Evolutionary conservation across 2,329 filamentous ascomycete genomes (phyloP), one percentile per base, ranked within the genome.

Genomic region (Didymella segeticola): DNA sequence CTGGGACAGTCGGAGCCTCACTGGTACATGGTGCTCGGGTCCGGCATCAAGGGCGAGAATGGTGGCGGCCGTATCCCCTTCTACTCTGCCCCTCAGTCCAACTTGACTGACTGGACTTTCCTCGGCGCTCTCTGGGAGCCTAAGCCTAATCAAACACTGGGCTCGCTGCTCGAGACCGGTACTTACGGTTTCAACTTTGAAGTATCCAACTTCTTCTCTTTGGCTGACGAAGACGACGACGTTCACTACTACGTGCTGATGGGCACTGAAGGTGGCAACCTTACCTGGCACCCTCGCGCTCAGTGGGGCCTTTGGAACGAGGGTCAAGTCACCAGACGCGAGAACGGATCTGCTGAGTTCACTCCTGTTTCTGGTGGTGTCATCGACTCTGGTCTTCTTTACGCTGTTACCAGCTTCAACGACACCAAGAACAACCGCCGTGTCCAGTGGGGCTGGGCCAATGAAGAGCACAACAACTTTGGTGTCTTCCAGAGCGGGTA

Each of bases 241-340:
- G 60, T 75, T 7, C 78, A 80, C 56, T 80, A 77, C 67, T 80
- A 77, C 55, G 68, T 73, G 22, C 73, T 77, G 46, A 77, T 78
- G 69, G 74, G 74, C 17, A 69, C 75, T 1, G 77, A 80, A 53
- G 78, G 78, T 23, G 77, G 76, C 19, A 79, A 80, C 48, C 68
- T 77, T 12, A 75, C 74, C 0, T 78, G 77, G 64, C 70, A 74
- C 29, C 64, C 68, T 25, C 72, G 71, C 30, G 53, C 63, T 11
- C 76, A 78, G 48, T 79, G 76, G 77, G 72, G 77, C 15, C 68
- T 80, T 1, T 80, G 78, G 75, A 78, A 78, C 38, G 78, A 79
- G 54, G 78, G 78, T 14, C 64, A 68, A 7, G 67, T 79, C 9
- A 71, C 70, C 15, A 71, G 72, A 22, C 74, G 78, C 11, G 71